Conservation (phyloP, 2,329 filamentous ascomycete genomes). For the Proliferodiscus dingleyae region DNA sequence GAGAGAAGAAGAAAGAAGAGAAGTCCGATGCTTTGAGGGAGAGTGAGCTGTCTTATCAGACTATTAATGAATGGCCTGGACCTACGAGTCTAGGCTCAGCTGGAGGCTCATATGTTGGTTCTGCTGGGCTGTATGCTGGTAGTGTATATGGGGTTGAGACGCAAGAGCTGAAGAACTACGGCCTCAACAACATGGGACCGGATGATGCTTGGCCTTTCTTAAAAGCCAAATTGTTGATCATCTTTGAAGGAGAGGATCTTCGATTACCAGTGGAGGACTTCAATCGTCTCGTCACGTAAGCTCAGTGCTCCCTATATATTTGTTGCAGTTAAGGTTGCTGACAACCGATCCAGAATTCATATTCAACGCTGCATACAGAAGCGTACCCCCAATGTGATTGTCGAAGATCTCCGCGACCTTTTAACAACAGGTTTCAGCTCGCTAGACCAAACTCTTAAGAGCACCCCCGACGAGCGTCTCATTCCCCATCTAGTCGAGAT, state of each 20-base stretch:
- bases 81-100: conserved; percentile 47
- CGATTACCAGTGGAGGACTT: conserved; percentile 79
- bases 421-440: conserved; percentile 78
- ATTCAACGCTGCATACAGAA: conserved; percentile 74
- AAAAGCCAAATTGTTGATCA: conserved; percentile 68
- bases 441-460: conserved; percentile 75
- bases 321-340: conserved; percentile 15
- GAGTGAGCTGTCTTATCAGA: conserved; percentile 30
- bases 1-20: conserved; percentile 78
- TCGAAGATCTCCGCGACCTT: conserved; percentile 73
- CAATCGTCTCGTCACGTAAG: conserved; percentile 65
- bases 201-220: conserved; percentile 82
- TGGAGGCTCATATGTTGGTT: conserved; percentile 34
- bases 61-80: conserved; percentile 43
- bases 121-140: conserved; percentile 21
- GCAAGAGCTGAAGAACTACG: conserved; percentile 53
- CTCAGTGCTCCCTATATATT: conserved; percentile 10
- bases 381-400: conserved; percentile 62
- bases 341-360: conserved; percentile 51
- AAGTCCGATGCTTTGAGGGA: conserved; percentile 38
- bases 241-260: conserved; percentile 78
- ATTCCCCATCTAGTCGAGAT: conserved; percentile 87
- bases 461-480: conserved; percentile 78
- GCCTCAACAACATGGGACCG: conserved; percentile 63
- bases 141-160: conserved; percentile 46